Evolutionary conservation across 192 early-diverging fungal species (phyloP).

Genomic region (Glomus cerebriforme): DNA sequence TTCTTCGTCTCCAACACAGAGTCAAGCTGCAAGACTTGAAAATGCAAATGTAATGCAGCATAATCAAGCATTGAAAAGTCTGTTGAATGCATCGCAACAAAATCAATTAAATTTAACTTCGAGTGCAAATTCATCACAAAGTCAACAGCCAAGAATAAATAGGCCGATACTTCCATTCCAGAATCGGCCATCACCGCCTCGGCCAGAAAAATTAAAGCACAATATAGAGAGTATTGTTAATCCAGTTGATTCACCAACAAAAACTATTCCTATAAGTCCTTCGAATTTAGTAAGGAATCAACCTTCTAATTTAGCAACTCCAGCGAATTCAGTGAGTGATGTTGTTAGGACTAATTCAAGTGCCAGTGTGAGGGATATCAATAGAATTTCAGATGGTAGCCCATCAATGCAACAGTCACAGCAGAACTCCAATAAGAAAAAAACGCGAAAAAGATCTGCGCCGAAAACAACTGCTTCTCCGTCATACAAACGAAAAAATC

Average conservation of each 20-base stretch:
- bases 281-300: background rate
- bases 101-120: background rate
- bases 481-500: background rate
- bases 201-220: background rate
- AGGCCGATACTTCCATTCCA: background rate
- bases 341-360: background rate
- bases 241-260: background rate
- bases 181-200: background rate
- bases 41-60: background rate
- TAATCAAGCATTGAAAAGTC: background rate
- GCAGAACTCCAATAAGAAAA: background rate
- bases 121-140: background rate
- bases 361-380: background rate
- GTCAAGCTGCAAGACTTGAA: background rate
- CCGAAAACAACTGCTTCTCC: background rate
- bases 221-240: background rate
- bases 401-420: background rate
- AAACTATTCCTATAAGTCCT: background rate
- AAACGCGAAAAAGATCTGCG: background rate
- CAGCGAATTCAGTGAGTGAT: background rate
- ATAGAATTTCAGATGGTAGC: background rate
- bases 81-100: background rate
- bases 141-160: background rate
- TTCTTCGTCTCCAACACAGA: background rate
- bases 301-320: background rate